Conservation (phyloP, 2,329 filamentous ascomycete genomes). For the Macroventuria anomochaeta region DNA sequence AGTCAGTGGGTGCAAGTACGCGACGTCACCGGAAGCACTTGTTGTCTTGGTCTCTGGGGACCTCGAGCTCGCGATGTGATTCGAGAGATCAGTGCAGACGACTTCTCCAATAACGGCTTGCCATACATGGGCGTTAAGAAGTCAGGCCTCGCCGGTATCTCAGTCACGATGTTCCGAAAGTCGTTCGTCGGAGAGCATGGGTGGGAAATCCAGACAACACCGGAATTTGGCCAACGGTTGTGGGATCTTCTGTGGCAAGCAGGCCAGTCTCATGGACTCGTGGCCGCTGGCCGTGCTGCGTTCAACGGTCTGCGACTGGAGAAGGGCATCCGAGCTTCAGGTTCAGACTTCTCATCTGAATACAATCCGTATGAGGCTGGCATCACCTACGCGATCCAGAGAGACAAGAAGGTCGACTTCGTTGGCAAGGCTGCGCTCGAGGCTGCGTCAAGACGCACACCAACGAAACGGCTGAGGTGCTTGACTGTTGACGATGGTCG, state of each 20-base stretch:
- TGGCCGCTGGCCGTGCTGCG: conserved; percentile 65
- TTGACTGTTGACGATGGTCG: conserved; percentile 63
- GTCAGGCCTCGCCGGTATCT: conserved; percentile 61
- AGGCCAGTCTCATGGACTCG: conserved; percentile 61
- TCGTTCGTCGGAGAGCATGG: conserved; percentile 68
- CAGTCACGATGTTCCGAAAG: conserved; percentile 62
- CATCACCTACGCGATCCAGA: conserved; percentile 58
- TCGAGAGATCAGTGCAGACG: conserved; percentile 52
- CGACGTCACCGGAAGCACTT: conserved; percentile 66
- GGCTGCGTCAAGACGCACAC: conserved; percentile 48
- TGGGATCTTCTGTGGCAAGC: conserved; percentile 66
- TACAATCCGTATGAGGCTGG: conserved; percentile 68
- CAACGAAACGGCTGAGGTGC: conserved; percentile 53
- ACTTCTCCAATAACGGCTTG: conserved; percentile 56
- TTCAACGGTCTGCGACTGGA: conserved; percentile 66
- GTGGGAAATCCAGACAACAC: conserved; percentile 68
- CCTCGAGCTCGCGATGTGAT: conserved; percentile 63
- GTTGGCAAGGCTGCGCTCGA: conserved; percentile 61
- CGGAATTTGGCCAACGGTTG: conserved; percentile 63
- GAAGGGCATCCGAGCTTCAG: conserved; percentile 64
- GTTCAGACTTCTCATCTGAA: conserved; percentile 66
- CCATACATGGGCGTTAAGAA: conserved; percentile 60
- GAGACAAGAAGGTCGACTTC: conserved; percentile 55
- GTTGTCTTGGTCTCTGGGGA: conserved; percentile 68
- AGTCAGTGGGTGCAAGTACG: conserved; percentile 59